Conservation (phyloP, 2,329 filamentous ascomycete species). For the Venturiaceae sp. region DNA sequence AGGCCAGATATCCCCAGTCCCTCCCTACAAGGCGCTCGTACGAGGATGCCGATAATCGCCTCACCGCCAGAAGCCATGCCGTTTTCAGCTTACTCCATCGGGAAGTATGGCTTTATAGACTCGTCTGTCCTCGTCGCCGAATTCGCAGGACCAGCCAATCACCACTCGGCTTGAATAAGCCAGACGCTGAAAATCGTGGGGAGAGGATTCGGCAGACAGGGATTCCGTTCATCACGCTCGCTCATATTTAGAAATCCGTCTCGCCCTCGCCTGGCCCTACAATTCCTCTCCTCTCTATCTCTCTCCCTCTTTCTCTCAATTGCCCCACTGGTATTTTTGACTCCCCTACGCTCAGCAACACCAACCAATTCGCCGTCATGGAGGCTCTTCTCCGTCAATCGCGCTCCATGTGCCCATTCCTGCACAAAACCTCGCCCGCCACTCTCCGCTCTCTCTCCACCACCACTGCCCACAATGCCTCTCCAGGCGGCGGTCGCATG, state of each 20-base stretch:
- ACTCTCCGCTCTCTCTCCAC: slow-evolving; percentile 84
- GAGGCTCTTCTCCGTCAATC: slow-evolving; percentile 92
- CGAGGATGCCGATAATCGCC: neutral
- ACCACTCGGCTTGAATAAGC: neutral
- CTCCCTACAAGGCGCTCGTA: too few relatives aligned
- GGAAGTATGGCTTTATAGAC: neutral
- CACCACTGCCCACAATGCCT: slow-evolving; percentile 54
- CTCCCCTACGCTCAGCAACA: neutral
- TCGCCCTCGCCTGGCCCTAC: neutral
- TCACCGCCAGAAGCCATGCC: neutral
- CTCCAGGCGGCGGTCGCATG: slow-evolving; percentile 83
- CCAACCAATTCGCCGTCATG: slow-evolving; percentile 43
- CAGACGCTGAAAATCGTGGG: too few relatives aligned
- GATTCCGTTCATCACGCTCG: neutral
- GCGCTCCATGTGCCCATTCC: slow-evolving; percentile 92
- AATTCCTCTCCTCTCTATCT: neutral
- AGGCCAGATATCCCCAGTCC: neutral
- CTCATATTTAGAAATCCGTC: neutral
- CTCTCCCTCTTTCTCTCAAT: neutral
- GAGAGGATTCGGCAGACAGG: neutral
- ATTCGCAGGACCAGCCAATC: neutral
- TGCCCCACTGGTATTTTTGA: neutral
- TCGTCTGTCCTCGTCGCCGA: neutral
- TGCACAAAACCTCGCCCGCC: slow-evolving; percentile 87
- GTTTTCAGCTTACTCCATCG: neutral